A percentile compares a stretch with the other conserved stretches of the same genome.
These are phyloP conservation scores for Zoysia japonica DNA, from an alignment of 176 grass and related monocot species.

Conservation along the genomic window DNA sequence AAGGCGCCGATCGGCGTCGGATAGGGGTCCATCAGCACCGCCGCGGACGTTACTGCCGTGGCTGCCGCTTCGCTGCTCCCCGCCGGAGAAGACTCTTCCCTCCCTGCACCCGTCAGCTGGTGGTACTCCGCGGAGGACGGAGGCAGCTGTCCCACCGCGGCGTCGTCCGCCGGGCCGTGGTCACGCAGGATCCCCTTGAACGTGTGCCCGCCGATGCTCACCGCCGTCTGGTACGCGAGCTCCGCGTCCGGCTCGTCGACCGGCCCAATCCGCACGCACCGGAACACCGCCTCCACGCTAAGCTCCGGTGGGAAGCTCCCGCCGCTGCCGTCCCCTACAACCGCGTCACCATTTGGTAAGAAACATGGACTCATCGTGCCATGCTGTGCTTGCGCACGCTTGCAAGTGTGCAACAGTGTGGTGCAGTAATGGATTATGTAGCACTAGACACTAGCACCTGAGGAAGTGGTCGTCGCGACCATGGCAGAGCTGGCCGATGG, in stretches of 20 bases:
- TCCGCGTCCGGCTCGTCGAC: slow-evolving; percentile 89
- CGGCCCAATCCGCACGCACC: slow-evolving; percentile 81
- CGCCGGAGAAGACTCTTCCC: slow-evolving; percentile 62
- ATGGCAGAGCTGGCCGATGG: slow-evolving; percentile 44
- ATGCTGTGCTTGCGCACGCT: neutral
- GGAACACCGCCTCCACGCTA: slow-evolving; percentile 86
- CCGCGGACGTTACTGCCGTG: slow-evolving; percentile 45
- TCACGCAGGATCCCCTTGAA: slow-evolving; percentile 93
- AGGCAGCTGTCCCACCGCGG: slow-evolving; percentile 40
- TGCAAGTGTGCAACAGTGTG: neutral
- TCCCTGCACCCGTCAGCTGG: slow-evolving; percentile 48
- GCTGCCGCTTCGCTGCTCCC: slow-evolving; percentile 56
- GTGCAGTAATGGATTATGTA: neutral
- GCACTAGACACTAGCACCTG: slow-evolving; percentile 48
- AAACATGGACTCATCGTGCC: neutral
- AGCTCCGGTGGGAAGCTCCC: slow-evolving; percentile 85
- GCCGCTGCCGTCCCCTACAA: slow-evolving; percentile 52
- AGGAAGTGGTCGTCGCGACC: slow-evolving; percentile 64
- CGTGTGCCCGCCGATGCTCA: slow-evolving; percentile 89
- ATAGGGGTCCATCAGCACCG: slow-evolving; percentile 85
- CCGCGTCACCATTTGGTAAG: neutral
- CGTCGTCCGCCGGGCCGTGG: slow-evolving; percentile 72
- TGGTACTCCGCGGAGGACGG: slow-evolving; percentile 51
- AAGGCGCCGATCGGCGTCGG: slow-evolving; percentile 91
- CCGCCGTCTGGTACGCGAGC: slow-evolving; percentile 89